phyloP scores from a whole-genome alignment of 331 rosid species.

The Spiraea crenata region DNA sequence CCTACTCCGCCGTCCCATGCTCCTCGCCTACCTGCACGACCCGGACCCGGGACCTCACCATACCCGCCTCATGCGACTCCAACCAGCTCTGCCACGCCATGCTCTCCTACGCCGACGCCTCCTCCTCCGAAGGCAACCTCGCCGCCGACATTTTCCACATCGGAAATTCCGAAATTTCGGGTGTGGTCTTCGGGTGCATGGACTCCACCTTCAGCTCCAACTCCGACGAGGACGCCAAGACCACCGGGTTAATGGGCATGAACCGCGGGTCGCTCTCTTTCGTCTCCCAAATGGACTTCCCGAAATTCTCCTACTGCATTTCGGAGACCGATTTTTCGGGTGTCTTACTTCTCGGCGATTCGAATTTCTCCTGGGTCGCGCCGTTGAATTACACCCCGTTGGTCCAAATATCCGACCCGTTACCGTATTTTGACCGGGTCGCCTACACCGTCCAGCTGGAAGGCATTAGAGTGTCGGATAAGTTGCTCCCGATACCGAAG shows the following conservation, averaged over 20 bases:
- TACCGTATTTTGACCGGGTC: conserved; percentile 74
- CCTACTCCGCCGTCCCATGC: conserved; percentile 57
- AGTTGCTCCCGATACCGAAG: conserved; percentile 41
- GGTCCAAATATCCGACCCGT: conserved; percentile 55
- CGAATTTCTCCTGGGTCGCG: conserved; percentile 58
- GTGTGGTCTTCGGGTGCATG: conserved; percentile 74
- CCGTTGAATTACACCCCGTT: conserved; percentile 68
- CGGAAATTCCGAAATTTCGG: conserved; percentile 42
- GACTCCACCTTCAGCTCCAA: conserved; percentile 48
- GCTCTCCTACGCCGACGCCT: conserved; percentile 77
- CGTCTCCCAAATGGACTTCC: conserved; percentile 59
- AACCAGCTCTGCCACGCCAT: conserved; percentile 80
- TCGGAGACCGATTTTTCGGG: conserved; percentile 75
- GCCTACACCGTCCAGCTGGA: conserved; percentile 63
- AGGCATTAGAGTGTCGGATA: conserved; percentile 57
- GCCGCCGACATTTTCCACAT: conserved; percentile 64
- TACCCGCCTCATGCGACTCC: conserved; percentile 82
- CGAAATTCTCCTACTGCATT: conserved; percentile 86
- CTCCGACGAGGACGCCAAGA: conserved; percentile 46
- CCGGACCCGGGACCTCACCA: conserved; percentile 63
- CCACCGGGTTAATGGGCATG: conserved; percentile 85
- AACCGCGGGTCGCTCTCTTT: conserved; percentile 79
- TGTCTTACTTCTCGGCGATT: conserved; percentile 54
- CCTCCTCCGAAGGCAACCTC: conserved; percentile 81
- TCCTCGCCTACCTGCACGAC: conserved; percentile 72